phyloP scores from a whole-genome alignment of 169 alveolate species.

The Prorocentrum cordatum region DNA sequence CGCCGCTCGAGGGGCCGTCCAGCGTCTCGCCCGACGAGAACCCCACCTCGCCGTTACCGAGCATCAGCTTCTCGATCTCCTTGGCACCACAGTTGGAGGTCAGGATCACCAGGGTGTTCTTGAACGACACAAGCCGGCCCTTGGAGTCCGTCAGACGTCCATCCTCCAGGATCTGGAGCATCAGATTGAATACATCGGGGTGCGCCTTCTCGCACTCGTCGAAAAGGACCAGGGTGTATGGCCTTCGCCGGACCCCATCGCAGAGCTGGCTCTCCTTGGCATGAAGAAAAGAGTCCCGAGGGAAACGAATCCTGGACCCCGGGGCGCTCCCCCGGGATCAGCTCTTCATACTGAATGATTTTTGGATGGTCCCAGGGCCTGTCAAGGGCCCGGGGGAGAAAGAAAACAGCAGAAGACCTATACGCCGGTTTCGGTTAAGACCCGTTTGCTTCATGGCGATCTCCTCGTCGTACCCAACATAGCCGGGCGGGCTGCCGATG shows the following conservation, averaged over 20 bases:
- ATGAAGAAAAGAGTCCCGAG: too few relatives aligned
- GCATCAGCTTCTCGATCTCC: slow-evolving; percentile 47
- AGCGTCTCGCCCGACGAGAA: slow-evolving; percentile 12
- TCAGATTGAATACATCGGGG: slow-evolving; percentile 78
- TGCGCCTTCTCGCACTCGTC: slow-evolving; percentile 89
- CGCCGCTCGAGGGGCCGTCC: slow-evolving; percentile 6
- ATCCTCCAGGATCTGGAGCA: slow-evolving; percentile 78
- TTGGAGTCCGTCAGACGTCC: slow-evolving; percentile 84
- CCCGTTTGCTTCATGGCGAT: too few relatives aligned
- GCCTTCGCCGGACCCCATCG: slow-evolving; percentile 78
- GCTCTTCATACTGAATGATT: too few relatives aligned
- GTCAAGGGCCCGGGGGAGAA: too few relatives aligned
- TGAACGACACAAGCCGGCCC: slow-evolving; percentile 81
- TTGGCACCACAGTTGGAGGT: slow-evolving; percentile 82
- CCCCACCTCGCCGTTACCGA: slow-evolving; percentile 33
- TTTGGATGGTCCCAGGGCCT: too few relatives aligned
- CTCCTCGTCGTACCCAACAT: slow-evolving; percentile 86
- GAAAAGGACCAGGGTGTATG: slow-evolving; percentile 82
- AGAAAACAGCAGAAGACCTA: too few relatives aligned
- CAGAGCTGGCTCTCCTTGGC: slow-evolving; percentile 62
- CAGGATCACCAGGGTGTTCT: slow-evolving; percentile 80
- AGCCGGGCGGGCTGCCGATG: slow-evolving; percentile 90
- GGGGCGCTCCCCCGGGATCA: too few relatives aligned
- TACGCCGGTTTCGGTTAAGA: too few relatives aligned
- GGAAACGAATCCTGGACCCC: too few relatives aligned